Evolutionary conservation across 2,329 filamentous ascomycete species (phyloP).

Genomic region (Balansia obtecta): DNA sequence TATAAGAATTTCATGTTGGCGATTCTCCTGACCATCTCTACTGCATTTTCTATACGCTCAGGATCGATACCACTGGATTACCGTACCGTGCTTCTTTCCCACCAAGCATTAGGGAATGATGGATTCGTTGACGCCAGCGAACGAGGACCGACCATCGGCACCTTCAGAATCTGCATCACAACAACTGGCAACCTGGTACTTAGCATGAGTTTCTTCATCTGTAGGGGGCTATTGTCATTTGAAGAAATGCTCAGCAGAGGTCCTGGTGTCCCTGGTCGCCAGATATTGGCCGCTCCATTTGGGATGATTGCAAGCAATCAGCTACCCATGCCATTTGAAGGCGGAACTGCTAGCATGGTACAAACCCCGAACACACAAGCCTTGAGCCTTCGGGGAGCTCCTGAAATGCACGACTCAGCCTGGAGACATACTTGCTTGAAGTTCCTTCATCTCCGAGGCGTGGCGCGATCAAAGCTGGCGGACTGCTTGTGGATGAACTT

Average conservation of each 20-base stretch:
- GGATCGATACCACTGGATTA: constrained; percentile 41
- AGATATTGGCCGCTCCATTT: constrained; percentile 42
- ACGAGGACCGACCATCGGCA: constrained; percentile 28
- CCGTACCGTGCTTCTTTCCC: constrained; percentile 36
- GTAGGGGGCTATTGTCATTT: constrained; percentile 33
- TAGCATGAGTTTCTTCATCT: constrained; percentile 33
- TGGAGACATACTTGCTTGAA: constrained; percentile 40
- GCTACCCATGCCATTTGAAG: constrained; percentile 8
- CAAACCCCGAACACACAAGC: constrained; percentile 43
- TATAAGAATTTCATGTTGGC: constrained; percentile 44
- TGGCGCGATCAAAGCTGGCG: constrained; percentile 30
- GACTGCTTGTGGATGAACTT: constrained; percentile 39
- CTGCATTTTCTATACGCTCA: constrained; percentile 34
- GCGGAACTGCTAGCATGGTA: constrained; percentile 24
- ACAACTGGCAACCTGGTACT: constrained; percentile 42
- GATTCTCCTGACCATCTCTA: constrained; percentile 36
- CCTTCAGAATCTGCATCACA: constrained; percentile 41
- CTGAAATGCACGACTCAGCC: constrained; percentile 27
- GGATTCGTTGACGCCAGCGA: constrained; percentile 10
- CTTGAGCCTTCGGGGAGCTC: constrained; percentile 27
- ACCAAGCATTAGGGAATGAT: constrained; percentile 8
- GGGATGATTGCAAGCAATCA: constrained; percentile 27
- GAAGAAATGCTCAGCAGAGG: constrained; percentile 30
- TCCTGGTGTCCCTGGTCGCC: constrained; percentile 27
- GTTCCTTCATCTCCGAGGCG: constrained; percentile 36